Conservation (phyloP, 108 stramenopile genomes). For the Pseudonitzschia multiseries region DNA sequence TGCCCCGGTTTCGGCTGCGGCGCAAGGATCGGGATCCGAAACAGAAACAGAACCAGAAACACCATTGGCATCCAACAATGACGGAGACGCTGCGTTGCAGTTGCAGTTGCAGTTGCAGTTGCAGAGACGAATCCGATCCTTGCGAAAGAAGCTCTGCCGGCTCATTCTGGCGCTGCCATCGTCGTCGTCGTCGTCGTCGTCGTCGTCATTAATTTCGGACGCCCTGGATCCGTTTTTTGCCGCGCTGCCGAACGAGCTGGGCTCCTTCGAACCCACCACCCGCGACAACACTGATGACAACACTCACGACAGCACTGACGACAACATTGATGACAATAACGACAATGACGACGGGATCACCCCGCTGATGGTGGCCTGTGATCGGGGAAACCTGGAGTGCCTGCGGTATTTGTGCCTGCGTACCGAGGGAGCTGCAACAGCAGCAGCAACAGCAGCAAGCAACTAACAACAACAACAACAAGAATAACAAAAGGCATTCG, state of each 20-base stretch:
- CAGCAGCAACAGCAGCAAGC: too few species aligned
- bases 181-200: background rate
- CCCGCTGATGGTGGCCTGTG: slow-evolving; percentile 69
- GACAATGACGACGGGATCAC: slow-evolving; percentile 29
- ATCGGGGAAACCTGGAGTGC: slow-evolving; percentile 42
- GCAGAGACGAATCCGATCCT: background rate
- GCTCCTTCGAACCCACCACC: background rate
- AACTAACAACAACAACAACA: too few species aligned
- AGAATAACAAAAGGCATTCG: too few species aligned
- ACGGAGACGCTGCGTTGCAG: too few species aligned
- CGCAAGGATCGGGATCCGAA: too few species aligned
- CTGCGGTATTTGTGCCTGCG: slow-evolving; percentile 23
- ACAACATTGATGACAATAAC: slow-evolving; percentile 2
- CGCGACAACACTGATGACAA: background rate
- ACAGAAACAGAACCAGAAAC: too few species aligned
- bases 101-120: too few species aligned
- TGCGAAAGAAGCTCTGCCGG: background rate
- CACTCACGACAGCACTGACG: background rate
- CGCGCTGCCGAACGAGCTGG: background rate
- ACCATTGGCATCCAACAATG: too few species aligned
- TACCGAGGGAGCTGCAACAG: background rate
- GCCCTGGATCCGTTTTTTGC: background rate
- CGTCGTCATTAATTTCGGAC: background rate
- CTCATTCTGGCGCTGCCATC: background rate
- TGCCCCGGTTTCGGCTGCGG: too few species aligned